Percentiles rank a stretch among this genome's conserved stretches.
Evolutionary conservation across 2,329 filamentous ascomycete genomes (phyloP).

Genomic region (Cytospora piceicola): DNA sequence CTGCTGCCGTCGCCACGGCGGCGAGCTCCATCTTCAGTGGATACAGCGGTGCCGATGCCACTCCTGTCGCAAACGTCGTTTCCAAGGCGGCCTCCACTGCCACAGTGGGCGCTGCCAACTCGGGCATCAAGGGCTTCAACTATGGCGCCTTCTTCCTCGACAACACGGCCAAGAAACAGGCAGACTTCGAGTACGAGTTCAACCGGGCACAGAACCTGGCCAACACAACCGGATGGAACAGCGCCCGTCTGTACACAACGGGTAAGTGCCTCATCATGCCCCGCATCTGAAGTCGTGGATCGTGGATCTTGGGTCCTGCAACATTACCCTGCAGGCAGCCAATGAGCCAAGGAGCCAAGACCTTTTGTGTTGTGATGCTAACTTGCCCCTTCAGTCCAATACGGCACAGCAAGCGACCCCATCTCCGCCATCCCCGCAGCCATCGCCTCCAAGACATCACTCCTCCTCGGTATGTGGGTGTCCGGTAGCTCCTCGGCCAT

Average conservation of each 20-base stretch:
- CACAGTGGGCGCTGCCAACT: conserved; percentile 29
- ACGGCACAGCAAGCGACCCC: conserved; percentile 70
- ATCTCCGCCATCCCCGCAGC: conserved; percentile 79
- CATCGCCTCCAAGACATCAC: conserved; percentile 57
- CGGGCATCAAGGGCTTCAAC: conserved; percentile 69
- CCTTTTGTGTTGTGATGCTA: neutral
- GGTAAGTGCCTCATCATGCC: conserved; percentile 33
- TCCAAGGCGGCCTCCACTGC: conserved; percentile 17
- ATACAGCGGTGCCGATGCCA: conserved; percentile 3
- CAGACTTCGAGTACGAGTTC: conserved; percentile 74
- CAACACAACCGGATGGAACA: conserved; percentile 68
- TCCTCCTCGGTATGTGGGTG: conserved; percentile 69
- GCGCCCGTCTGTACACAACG: conserved; percentile 76
- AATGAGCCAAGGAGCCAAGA: neutral
- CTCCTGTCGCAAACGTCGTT: conserved; percentile 17
- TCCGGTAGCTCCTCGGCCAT: conserved; percentile 61
- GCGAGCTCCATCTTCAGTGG: conserved; percentile 22
- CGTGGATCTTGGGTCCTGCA: conserved; percentile 1
- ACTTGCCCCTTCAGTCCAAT: conserved; percentile 50
- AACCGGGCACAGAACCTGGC: conserved; percentile 64
- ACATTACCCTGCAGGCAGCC: neutral
- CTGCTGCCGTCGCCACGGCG: conserved; percentile 32
- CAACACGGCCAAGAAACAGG: conserved; percentile 61
- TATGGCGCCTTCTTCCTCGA: conserved; percentile 68
- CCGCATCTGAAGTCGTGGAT: neutral